These are phyloP conservation scores for Singerocomus inundabilis DNA, from an alignment of 1,284 basidiomycete genomes.

Conservation along the genomic window DNA sequence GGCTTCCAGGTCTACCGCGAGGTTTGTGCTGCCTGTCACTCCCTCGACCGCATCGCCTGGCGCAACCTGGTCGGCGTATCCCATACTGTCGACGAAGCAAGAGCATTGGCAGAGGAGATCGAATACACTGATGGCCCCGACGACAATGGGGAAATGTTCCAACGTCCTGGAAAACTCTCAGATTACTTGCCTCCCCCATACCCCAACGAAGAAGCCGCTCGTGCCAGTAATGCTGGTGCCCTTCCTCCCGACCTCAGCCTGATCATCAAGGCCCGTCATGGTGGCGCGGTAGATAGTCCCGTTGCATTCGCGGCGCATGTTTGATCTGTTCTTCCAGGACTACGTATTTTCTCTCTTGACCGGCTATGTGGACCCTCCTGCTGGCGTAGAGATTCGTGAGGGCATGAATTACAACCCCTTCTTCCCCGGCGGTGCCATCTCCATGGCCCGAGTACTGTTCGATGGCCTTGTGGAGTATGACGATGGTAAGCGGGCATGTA, in stretches of 20 bases:
- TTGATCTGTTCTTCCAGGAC: conserved; percentile 64
- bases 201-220: conserved; percentile 97
- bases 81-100: conserved; percentile 91
- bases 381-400: conserved; percentile 94
- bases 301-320: not conserved
- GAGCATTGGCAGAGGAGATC: conserved; percentile 92
- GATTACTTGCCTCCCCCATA: conserved; percentile 98
- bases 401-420: conserved; percentile 98
- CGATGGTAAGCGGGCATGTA: conserved; percentile 57
- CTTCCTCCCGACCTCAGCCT: conserved; percentile 96
- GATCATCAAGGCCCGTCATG: conserved; percentile 98
- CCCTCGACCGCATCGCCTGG: conserved; percentile 99
- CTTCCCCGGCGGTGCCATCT: conserved; percentile 97
- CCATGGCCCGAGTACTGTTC: conserved; percentile 97
- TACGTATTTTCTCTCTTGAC: conserved; percentile 97
- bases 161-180: conserved; percentile 94
- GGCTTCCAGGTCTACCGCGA: conserved; percentile 99
- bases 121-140: conserved; percentile 98
- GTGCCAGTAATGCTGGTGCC: conserved; percentile 92
- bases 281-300: conserved; percentile 68
- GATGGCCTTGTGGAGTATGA: conserved; percentile 95
- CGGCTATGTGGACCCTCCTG: conserved; percentile 95
- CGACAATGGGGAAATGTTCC: conserved; percentile 97
- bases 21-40: conserved; percentile 99
- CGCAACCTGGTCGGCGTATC: conserved; percentile 98